phyloP scores from a whole-genome alignment of 768 basidiomycete genomes.

The Clathrus columnatus region DNA sequence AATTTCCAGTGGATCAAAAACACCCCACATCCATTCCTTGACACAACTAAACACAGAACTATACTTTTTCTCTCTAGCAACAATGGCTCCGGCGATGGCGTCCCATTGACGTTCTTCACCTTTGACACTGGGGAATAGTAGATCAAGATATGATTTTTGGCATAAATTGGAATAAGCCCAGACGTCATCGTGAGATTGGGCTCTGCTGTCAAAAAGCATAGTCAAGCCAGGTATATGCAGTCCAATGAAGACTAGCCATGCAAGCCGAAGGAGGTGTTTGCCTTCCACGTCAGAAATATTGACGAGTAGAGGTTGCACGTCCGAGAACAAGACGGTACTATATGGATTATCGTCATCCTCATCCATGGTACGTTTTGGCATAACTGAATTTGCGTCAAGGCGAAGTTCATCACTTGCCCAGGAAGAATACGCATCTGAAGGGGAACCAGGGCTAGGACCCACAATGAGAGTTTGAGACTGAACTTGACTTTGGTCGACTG shows the following conservation, averaged over 20 bases:
- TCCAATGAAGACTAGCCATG: constrained; percentile 65
- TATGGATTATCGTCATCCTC: constrained; percentile 59
- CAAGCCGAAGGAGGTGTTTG: constrained; percentile 50
- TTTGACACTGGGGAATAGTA: constrained; percentile 40
- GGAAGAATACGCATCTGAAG: constrained; percentile 53
- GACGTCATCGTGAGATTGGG: constrained; percentile 48
- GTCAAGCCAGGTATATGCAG: constrained; percentile 63
- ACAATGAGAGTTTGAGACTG: not conserved
- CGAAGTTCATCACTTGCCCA: constrained; percentile 56
- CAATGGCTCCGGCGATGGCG: constrained; percentile 52
- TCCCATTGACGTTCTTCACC: constrained; percentile 28
- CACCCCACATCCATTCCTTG: constrained; percentile 52
- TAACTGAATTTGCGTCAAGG: constrained; percentile 33
- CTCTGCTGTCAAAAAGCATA: too few relatives aligned
- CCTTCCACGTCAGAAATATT: constrained; percentile 33
- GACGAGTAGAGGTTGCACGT: constrained; percentile 50
- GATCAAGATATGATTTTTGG: constrained; percentile 35
- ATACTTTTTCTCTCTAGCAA: constrained; percentile 61
- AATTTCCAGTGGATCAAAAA: constrained; percentile 47
- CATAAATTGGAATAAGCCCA: constrained; percentile 49
- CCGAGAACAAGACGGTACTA: constrained; percentile 60
- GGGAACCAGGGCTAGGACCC: not conserved
- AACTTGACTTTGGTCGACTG: too few relatives aligned
- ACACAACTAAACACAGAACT: constrained; percentile 56
- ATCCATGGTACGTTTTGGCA: constrained; percentile 50